Conservation (phyloP, 2,329 filamentous ascomycete genomes). For the Colletotrichum chrysophilum region DNA sequence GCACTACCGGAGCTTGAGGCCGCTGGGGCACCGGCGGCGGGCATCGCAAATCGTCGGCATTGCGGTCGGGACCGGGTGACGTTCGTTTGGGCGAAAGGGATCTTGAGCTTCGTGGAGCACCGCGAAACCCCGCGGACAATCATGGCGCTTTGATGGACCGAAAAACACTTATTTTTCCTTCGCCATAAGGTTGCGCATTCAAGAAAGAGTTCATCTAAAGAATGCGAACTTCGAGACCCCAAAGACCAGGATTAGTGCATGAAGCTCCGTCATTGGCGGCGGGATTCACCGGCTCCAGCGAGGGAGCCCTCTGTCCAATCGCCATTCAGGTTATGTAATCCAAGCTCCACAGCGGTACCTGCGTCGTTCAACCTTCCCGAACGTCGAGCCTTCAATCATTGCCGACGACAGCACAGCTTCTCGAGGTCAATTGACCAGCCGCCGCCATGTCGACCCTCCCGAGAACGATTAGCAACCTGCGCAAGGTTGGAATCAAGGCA, state of each 20-base stretch:
- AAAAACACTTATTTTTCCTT: background rate
- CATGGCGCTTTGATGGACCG: conserved; percentile 29
- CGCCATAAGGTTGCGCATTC: background rate
- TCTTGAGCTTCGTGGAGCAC: conserved; percentile 31
- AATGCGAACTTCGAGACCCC: conserved; percentile 4
- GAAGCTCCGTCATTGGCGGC: conserved; percentile 23
- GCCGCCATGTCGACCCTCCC: conserved; percentile 85
- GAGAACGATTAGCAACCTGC: conserved; percentile 85
- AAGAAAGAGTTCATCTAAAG: background rate
- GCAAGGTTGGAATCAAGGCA: conserved; percentile 89
- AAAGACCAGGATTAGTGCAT: conserved; percentile 1
- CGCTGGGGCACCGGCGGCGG: conserved; percentile 15
- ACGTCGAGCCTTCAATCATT: conserved; percentile 18
- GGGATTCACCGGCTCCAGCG: conserved; percentile 9
- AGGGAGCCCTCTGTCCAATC: conserved; percentile 6
- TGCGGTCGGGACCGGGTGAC: conserved; percentile 10
- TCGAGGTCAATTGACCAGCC: conserved; percentile 36
- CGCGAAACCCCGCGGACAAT: conserved; percentile 36
- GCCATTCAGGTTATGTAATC: conserved; percentile 14
- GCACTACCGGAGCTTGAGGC: conserved; percentile 29
- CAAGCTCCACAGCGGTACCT: background rate
- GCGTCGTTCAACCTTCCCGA: conserved; percentile 15
- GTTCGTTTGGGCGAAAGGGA: conserved; percentile 7
- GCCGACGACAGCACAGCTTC: conserved; percentile 19
- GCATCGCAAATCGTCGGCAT: conserved; percentile 22